Conservation (phyloP, 1,284 basidiomycete genomes). For the Pseudozyma pruni region DNA sequence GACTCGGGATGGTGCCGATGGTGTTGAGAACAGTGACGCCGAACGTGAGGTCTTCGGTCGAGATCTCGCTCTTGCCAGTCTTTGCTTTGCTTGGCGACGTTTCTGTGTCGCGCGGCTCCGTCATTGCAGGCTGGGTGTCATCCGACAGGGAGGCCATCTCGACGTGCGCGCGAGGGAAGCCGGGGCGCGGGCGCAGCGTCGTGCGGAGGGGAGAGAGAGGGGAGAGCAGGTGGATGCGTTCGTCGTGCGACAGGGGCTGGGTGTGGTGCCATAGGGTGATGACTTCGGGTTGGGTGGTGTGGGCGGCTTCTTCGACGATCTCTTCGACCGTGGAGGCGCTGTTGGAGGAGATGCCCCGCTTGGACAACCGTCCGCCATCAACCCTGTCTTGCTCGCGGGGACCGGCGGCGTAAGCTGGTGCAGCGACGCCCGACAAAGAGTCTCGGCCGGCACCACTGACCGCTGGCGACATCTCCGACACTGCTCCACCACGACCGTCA, state of each 20-base stretch:
- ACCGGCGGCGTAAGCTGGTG: not conserved
- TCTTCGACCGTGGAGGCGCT: not conserved
- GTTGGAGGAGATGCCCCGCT: not conserved
- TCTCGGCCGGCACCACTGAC: no score
- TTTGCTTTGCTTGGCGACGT: not conserved
- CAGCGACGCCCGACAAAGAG: not conserved
- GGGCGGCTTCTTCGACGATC: slow-evolving; percentile 8
- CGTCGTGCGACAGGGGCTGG: no score
- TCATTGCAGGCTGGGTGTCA: not conserved
- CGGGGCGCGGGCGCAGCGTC: not conserved
- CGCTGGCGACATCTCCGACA: not conserved
- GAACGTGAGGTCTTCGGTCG: slow-evolving; percentile 32
- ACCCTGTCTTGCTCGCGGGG: not conserved
- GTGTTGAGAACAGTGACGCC: slow-evolving; percentile 37
- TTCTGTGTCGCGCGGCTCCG: no score
- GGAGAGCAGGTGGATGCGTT: not conserved
- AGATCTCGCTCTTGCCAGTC: not conserved
- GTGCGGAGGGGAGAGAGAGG: not conserved
- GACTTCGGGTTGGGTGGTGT: no score
- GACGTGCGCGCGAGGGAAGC: not conserved
- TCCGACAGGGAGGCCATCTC: not conserved
- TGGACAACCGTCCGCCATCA: not conserved
- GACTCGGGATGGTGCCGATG: slow-evolving; percentile 31
- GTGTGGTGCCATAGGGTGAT: no score
- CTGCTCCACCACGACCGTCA: no score